Evolutionary conservation across 2,329 filamentous ascomycete species (phyloP).

Genomic region (Didymella sp.): DNA sequence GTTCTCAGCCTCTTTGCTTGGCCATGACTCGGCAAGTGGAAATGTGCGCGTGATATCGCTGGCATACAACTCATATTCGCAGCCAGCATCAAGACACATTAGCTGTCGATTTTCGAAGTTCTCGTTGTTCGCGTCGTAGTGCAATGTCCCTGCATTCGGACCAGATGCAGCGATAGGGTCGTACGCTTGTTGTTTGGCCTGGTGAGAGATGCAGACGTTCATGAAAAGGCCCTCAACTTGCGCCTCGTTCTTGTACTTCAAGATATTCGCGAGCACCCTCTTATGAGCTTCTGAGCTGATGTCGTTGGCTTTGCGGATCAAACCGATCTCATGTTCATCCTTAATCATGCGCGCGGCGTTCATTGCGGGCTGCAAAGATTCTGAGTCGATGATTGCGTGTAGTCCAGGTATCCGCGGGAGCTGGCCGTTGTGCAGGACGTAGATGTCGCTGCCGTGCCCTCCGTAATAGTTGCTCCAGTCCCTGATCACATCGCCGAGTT

Average conservation of each 20-base stretch:
- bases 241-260: constrained; percentile 74
- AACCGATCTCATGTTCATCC: constrained; percentile 79
- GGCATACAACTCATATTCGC: constrained; percentile 84
- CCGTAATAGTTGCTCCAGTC: constrained; percentile 38
- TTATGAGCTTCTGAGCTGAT: constrained; percentile 81
- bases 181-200: constrained; percentile 82
- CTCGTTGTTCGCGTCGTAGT: constrained; percentile 84
- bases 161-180: constrained; percentile 87
- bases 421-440: constrained; percentile 46
- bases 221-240: constrained; percentile 83
- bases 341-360: constrained; percentile 83
- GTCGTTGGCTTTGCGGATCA: constrained; percentile 80
- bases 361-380: constrained; percentile 71
- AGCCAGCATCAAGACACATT: constrained; percentile 85
- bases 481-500: constrained; percentile 39
- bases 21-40: constrained; percentile 75
- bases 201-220: constrained; percentile 72
- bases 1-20: constrained; percentile 68
- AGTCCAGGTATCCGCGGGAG: constrained; percentile 22
- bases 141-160: constrained; percentile 80
- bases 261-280: constrained; percentile 70
- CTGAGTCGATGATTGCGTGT: constrained; percentile 30
- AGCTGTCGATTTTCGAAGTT: constrained; percentile 72
- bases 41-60: constrained; percentile 90
- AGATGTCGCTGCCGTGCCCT: constrained; percentile 34